A percentile compares a stretch with the other conserved stretches of the same genome.
Evolutionary conservation across 768 basidiomycete genomes (phyloP).

Genomic region (Podaxis sp.): DNA sequence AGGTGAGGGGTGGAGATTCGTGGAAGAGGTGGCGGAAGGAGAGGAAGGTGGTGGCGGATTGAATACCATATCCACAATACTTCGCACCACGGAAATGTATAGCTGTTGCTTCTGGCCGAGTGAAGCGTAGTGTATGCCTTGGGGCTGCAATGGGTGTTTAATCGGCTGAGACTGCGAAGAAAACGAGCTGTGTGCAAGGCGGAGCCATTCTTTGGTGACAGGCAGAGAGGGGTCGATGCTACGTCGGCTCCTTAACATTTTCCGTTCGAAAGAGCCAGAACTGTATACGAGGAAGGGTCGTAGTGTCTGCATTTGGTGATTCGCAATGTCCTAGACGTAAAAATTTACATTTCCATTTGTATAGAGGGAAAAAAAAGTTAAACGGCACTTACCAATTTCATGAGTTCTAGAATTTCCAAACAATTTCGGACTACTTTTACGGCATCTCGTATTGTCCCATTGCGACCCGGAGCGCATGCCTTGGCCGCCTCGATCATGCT

Average conservation of each 20-base stretch:
- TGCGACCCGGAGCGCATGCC: conserved; percentile 52
- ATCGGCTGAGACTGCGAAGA: conserved; percentile 39
- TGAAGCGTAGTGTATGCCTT: conserved; percentile 41
- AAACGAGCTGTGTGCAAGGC: conserved; percentile 47
- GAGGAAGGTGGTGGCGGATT: conserved; percentile 40
- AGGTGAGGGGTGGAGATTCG: conserved; percentile 23
- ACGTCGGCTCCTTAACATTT: conserved; percentile 67
- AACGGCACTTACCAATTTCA: conserved; percentile 78
- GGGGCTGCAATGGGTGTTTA: conserved; percentile 42
- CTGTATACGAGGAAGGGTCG: conserved; percentile 85
- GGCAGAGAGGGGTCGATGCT: conserved; percentile 44
- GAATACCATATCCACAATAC: conserved; percentile 68
- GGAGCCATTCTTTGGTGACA: conserved; percentile 67
- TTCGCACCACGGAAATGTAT: conserved; percentile 56
- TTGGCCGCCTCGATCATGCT: conserved; percentile 76
- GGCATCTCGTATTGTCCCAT: conserved; percentile 59
- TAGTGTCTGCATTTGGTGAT: conserved; percentile 91
- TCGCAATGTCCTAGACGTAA: conserved; percentile 81
- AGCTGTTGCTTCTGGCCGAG: conserved; percentile 55
- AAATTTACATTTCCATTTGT: conserved; percentile 18
- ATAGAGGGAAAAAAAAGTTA: conserved; percentile 13
- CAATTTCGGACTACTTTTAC: conserved; percentile 78
- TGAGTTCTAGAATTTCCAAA: conserved; percentile 89
- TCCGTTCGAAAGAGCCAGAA: conserved; percentile 77
- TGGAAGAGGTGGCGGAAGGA: conserved; percentile 30